A percentile compares a stretch with the other conserved stretches of the same genome.
phyloP scores from a whole-genome alignment of 73 alveolate species.

The Tetrahymena malaccensis region DNA sequence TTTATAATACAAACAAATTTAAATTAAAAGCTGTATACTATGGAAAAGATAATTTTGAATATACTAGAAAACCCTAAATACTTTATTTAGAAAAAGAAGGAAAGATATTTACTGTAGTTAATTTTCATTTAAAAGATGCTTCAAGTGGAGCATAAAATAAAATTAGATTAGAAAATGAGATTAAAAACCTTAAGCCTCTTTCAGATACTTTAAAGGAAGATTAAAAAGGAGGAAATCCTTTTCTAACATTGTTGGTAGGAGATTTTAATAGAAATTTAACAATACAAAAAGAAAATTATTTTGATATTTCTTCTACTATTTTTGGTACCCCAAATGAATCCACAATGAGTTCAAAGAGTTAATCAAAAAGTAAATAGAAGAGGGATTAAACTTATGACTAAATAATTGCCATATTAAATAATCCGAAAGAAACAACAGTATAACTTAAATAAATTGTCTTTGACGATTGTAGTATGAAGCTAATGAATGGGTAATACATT shows the following conservation, averaged over 20 bases:
- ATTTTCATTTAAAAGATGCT: neutral
- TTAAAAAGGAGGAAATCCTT: neutral
- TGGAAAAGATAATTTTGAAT: neutral
- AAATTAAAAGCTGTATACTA: neutral
- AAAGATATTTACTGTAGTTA: neutral
- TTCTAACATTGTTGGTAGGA: neutral
- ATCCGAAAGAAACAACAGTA: neutral
- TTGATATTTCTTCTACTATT: neutral
- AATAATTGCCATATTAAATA: neutral
- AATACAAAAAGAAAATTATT: neutral
- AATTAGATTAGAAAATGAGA: neutral
- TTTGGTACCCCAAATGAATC: neutral
- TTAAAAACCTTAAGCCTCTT: neutral
- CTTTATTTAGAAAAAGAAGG: neutral
- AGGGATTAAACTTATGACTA: neutral
- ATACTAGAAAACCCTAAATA: neutral
- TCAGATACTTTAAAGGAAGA: neutral
- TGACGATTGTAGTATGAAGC: neutral
- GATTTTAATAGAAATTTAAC: neutral
- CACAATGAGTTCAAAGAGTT: neutral
- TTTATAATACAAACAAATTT: too few relatives aligned
- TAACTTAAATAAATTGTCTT: too few relatives aligned
- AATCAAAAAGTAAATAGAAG: too few relatives aligned
- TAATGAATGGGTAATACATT: neutral
- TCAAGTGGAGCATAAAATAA: neutral